A percentile compares a stretch with the other conserved stretches of the same genome.
Conservation (phyloP, 345 rosid genomes). For the Citrus sinensis region DNA sequence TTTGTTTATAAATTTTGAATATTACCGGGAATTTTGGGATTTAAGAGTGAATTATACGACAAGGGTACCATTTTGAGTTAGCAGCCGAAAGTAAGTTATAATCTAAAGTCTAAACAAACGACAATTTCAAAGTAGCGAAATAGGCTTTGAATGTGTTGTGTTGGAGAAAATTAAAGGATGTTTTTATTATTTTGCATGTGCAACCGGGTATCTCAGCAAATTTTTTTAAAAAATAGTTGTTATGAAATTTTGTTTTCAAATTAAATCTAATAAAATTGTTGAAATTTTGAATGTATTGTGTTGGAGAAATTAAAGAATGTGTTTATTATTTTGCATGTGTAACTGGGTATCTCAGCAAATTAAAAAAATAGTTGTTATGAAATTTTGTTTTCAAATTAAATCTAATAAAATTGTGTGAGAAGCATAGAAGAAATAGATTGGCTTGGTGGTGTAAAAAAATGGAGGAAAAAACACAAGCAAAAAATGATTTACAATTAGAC, state of each 20-base stretch:
- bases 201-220: not conserved
- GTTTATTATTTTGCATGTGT: not conserved
- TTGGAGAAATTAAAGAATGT: not conserved
- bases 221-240: not conserved
- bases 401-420: no score
- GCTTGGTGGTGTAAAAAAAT: no score
- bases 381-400: no score
- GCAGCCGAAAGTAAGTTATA: not conserved
- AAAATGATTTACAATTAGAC: no score
- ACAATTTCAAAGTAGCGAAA: not conserved
- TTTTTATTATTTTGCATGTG: not conserved
- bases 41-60: not conserved
- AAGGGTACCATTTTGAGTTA: not conserved
- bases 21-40: conserved; percentile 7
- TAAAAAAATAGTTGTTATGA: not conserved
- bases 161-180: not conserved
- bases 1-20: not conserved
- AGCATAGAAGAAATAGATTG: no score
- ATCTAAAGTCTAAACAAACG: not conserved
- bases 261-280: no score
- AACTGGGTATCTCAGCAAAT: not conserved
- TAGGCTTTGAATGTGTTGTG: not conserved
- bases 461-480: no score
- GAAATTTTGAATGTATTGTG: no score
- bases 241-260: no score